These are phyloP conservation scores for Zygoascus ofunaensis DNA, from an alignment of 805 yeast species.

Conservation along the genomic window DNA sequence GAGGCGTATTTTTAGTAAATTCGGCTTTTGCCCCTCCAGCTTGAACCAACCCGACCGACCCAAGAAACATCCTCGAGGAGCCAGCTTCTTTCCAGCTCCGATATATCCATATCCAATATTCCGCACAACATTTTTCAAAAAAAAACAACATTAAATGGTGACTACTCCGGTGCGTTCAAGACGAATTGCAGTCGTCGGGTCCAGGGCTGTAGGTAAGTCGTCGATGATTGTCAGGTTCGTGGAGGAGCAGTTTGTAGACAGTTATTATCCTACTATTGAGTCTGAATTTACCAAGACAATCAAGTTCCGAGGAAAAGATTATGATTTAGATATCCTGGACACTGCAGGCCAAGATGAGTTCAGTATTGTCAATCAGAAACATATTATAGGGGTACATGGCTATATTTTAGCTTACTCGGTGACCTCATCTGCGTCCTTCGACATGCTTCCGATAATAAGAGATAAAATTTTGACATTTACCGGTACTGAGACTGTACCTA, in stretches of 20 bases:
- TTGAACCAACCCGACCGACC: no score
- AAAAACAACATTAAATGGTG: no score
- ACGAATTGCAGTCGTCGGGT: slow-evolving; percentile 70
- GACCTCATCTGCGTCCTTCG: slow-evolving; percentile 68
- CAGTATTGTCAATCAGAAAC: slow-evolving; percentile 68
- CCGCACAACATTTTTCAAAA: no score
- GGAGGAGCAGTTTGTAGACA: slow-evolving; percentile 80
- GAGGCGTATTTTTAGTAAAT: no score
- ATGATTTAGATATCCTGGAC: slow-evolving; percentile 75
- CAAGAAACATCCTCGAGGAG: no score
- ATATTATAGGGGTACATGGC: slow-evolving; percentile 75
- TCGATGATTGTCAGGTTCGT: slow-evolving; percentile 77
- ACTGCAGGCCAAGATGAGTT: slow-evolving; percentile 94
- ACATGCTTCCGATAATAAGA: slow-evolving; percentile 62
- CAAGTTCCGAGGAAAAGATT: slow-evolving; percentile 61
- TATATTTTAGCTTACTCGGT: slow-evolving; percentile 75
- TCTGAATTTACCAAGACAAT: slow-evolving; percentile 70
- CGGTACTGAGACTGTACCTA: slow-evolving; percentile 55
- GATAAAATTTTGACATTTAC: slow-evolving; percentile 66
- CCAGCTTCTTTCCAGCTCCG: no score
- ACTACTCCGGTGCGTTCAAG: background rate
- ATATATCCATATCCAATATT: no score
- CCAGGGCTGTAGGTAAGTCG: slow-evolving; percentile 71
- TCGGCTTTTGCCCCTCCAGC: no score
- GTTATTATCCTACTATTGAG: slow-evolving; percentile 86